A percentile compares a stretch with the other conserved stretches of the same genome.
phyloP scores from a whole-genome alignment of 306 rosid species.

The Rubus idaeus region DNA sequence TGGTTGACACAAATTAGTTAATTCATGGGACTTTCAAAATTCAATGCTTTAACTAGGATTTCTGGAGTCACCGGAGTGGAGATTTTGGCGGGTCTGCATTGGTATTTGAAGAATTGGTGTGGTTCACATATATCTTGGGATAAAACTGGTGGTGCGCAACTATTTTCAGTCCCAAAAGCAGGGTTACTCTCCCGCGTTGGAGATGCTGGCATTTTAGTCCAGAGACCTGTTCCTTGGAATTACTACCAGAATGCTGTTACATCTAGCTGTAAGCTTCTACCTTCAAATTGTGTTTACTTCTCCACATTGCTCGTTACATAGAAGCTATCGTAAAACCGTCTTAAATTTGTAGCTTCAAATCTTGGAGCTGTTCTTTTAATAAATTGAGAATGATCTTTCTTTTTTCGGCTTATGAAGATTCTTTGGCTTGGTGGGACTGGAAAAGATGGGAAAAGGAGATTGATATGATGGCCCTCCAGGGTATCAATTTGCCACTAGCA shows the following conservation, averaged over 20 bases:
- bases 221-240: constrained; percentile 77
- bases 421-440: constrained; percentile 97
- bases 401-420: constrained; percentile 48
- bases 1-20: background rate
- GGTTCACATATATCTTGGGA: constrained; percentile 89
- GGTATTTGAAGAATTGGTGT: constrained; percentile 79
- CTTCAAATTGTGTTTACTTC: constrained; percentile 11
- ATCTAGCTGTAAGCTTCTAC: constrained; percentile 70
- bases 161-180: constrained; percentile 54
- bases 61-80: constrained; percentile 82
- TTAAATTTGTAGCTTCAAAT: constrained; percentile 18
- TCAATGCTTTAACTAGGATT: constrained; percentile 36
- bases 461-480: constrained; percentile 97
- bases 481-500: constrained; percentile 80
- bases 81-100: constrained; percentile 71
- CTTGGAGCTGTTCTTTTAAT: constrained; percentile 3
- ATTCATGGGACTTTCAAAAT: constrained; percentile 18
- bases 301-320: no score
- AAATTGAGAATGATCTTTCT: constrained; percentile 22
- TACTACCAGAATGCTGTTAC: constrained; percentile 95
- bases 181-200: constrained; percentile 58
- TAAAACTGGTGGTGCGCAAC: constrained; percentile 80
- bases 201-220: constrained; percentile 47
- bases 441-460: constrained; percentile 91
- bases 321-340: no score